Base-by-base conservation (phyloP, 306 rosid genomes). In the Fragaria nilgerrensis region DNA sequence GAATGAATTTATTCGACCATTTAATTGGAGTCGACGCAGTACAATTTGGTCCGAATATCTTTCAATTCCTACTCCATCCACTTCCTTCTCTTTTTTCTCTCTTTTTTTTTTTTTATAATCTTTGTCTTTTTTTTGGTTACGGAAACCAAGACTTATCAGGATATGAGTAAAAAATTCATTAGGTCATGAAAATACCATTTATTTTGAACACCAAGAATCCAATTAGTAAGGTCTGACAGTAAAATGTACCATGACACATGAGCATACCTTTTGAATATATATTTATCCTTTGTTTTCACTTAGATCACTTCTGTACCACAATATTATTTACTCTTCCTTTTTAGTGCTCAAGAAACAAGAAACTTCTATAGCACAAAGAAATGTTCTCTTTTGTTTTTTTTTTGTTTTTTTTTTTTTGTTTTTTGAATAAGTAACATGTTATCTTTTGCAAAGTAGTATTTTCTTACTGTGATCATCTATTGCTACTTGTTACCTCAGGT, bases 401-500 rank as follows among this genome's bases (percentile, higher is more conserved):
- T 36, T 36, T 34, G n/a, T n/a, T n/a, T n/a, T n/a, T n/a, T n/a
- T n/a, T n/a, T n/a, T n/a, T n/a, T n/a, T n/a, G n/a, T n/a, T n/a
- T 36, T 29, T 29, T 32, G 34, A 32, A 32, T 2, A 32, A 0
- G 39, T 36, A 36, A 36, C 7, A 36, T 36, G 53, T 47, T 43
- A 77, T 73, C 61, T 58, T 14, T 77, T 43, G 64, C 70, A 41
- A 67, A 50, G 25, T 63, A 47, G 73, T 80, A 77, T 36, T 61
- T 87, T 45, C 70, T 75, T 56, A 47, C 75, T 65, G 16, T 77
- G 72, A 47, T 55, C 77, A 56, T 49, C 64, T 47, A 19, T 69
- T 72, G 59, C 52, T 79, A 56, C 81, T 69, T 72, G 59, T 59
- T 79, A 56, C 81, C 50, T 74, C 88, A 95, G 99, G 87, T 85